These are phyloP conservation scores for Fusarium setosum DNA, from an alignment of 2,329 filamentous ascomycete species.

Conservation along the genomic window DNA sequence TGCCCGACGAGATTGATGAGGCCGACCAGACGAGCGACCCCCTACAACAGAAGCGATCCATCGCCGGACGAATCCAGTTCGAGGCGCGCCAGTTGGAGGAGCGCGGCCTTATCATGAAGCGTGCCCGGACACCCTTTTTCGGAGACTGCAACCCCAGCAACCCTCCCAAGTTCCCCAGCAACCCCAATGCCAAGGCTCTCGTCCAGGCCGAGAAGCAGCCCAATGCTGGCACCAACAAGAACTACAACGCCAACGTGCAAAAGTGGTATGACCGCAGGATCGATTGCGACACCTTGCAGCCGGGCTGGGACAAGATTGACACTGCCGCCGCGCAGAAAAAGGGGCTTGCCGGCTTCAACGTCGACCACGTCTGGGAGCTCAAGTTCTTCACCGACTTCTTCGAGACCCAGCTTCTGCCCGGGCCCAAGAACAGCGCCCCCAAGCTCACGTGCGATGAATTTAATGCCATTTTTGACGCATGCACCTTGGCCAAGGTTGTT, in stretches of 20 bases:
- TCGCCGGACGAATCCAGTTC: neutral
- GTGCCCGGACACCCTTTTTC: constrained; percentile 2
- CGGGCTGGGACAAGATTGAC: neutral
- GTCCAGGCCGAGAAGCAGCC: neutral
- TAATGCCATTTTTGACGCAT: neutral
- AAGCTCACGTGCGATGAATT: constrained; percentile 14
- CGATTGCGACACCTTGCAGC: neutral
- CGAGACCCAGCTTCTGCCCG: neutral
- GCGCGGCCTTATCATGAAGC: neutral
- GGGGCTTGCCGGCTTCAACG: neutral
- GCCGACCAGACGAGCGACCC: neutral
- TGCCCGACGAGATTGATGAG: neutral
- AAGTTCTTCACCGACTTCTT: constrained; percentile 16
- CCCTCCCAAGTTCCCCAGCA: neutral
- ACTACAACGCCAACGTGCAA: neutral
- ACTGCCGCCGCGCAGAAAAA: neutral
- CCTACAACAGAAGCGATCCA: constrained; percentile 1
- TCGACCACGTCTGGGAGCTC: constrained; percentile 18
- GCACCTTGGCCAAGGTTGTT: neutral
- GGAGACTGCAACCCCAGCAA: neutral
- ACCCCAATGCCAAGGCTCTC: neutral
- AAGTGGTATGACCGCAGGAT: constrained; percentile 10
- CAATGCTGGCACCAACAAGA: neutral
- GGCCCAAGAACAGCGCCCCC: neutral
- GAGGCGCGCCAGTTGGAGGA: neutral